These are phyloP conservation scores for Amanita pallidorosea DNA, from an alignment of 768 basidiomycete species.

Conservation along the genomic window DNA sequence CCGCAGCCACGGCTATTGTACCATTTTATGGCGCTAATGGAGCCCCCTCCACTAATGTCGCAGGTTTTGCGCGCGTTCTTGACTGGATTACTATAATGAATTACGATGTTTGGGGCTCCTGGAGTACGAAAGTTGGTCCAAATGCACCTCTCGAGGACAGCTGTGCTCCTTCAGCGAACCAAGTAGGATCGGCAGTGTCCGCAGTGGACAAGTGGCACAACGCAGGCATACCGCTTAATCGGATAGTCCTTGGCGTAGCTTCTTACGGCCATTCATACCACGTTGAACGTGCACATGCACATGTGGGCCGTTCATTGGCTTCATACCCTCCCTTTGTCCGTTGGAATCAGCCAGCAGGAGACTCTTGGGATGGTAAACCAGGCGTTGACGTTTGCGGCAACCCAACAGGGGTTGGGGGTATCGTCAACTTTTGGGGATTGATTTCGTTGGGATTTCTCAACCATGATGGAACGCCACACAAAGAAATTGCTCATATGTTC, in stretches of 20 bases:
- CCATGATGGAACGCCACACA: constrained; percentile 32
- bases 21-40: constrained; percentile 38
- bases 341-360: constrained; percentile 40
- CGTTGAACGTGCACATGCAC: constrained; percentile 36
- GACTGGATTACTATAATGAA: constrained; percentile 50
- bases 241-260: constrained; percentile 78
- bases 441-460: constrained; percentile 45
- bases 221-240: constrained; percentile 61
- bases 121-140: constrained; percentile 61
- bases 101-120: constrained; percentile 60
- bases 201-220: constrained; percentile 62
- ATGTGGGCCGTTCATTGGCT: constrained; percentile 27
- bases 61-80: constrained; percentile 63
- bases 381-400: constrained; percentile 49
- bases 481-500: constrained; percentile 40
- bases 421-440: constrained; percentile 57
- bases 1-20: constrained; percentile 28
- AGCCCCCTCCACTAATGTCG: constrained; percentile 49
- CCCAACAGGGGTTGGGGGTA: constrained; percentile 36
- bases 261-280: constrained; percentile 74
- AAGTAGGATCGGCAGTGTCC: constrained; percentile 64
- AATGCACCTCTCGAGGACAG: constrained; percentile 80
- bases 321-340: constrained; percentile 46
- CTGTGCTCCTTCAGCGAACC: constrained; percentile 50
- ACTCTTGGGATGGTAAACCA: constrained; percentile 49